Evolutionary conservation across 2,329 filamentous ascomycete species (phyloP).

Genomic region (Penicillium fuscoglaucum): DNA sequence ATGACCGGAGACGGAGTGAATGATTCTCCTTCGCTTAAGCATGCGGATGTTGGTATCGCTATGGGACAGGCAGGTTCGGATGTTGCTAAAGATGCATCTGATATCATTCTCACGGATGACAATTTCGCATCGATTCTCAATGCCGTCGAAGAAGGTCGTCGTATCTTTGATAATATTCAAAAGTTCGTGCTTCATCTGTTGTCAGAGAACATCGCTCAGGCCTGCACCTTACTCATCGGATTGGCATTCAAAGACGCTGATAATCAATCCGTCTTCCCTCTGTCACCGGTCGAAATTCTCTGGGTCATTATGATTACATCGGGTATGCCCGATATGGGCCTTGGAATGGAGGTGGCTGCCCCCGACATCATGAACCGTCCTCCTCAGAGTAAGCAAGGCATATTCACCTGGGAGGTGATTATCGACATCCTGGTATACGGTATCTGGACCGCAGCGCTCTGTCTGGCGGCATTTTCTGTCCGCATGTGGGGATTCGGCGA

Average conservation of each 20-base stretch:
- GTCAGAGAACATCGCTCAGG: too few species aligned
- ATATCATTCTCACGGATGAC: too few species aligned
- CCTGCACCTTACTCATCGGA: too few species aligned
- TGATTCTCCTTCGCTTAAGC: constrained; percentile 56
- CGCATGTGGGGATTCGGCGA: constrained; percentile 61
- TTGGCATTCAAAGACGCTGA: too few species aligned
- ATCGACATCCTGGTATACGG: constrained; percentile 77
- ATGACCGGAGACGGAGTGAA: constrained; percentile 90
- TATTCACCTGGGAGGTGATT: constrained; percentile 74
- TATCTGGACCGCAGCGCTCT: constrained; percentile 67
- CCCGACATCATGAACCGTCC: constrained; percentile 74
- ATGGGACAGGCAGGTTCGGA: too few species aligned
- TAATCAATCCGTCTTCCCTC: too few species aligned
- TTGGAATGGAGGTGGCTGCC: constrained; percentile 73
- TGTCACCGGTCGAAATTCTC: constrained; percentile 74
- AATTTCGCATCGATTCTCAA: too few species aligned
- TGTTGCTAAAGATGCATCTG: too few species aligned
- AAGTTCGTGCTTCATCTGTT: too few species aligned
- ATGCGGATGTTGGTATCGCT: too few species aligned
- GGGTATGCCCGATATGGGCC: constrained; percentile 79
- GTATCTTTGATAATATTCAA: too few species aligned
- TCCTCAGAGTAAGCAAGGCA: constrained; percentile 66
- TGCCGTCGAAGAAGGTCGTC: too few species aligned
- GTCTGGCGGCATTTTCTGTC: constrained; percentile 60
- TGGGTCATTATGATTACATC: constrained; percentile 93